Evolutionary conservation across 352 stramenopile species (phyloP).

Genomic region (Globisporangium uncinulatum): DNA sequence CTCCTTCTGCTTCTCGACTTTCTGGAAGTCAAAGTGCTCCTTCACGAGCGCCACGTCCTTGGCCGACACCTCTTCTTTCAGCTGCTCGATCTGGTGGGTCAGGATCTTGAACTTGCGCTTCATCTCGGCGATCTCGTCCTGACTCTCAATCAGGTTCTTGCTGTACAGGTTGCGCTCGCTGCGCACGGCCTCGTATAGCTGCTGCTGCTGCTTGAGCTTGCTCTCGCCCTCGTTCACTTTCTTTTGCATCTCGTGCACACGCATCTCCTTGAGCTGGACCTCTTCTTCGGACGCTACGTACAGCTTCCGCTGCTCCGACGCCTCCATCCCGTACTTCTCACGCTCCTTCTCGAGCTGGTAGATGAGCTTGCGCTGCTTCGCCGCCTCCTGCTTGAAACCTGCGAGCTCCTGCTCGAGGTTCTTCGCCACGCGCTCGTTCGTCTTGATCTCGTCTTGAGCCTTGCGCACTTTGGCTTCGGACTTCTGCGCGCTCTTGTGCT

Average conservation of each 20-base stretch:
- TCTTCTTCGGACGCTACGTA: conserved; percentile 82
- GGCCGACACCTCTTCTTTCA: conserved; percentile 94
- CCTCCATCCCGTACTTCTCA: conserved; percentile 88
- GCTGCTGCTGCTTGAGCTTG: conserved; percentile 96
- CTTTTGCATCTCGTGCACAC: conserved; percentile 78
- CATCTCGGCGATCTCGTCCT: conserved; percentile 95
- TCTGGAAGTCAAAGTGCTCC: conserved; percentile 94
- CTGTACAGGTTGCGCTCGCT: conserved; percentile 94
- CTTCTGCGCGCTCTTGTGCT: conserved; percentile 77
- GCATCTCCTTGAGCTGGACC: conserved; percentile 77
- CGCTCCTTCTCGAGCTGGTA: conserved; percentile 92
- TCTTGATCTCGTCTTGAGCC: conserved; percentile 87
- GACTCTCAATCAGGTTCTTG: conserved; percentile 95
- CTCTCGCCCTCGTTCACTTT: conserved; percentile 88
- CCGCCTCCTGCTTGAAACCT: conserved; percentile 77
- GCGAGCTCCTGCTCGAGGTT: conserved; percentile 80
- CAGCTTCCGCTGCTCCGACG: conserved; percentile 77
- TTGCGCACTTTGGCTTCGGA: conserved; percentile 84
- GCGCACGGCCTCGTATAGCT: conserved; percentile 93
- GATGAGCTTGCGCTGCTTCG: conserved; percentile 88
- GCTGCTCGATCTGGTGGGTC: conserved; percentile 93
- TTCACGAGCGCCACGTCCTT: conserved; percentile 96
- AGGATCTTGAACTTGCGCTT: conserved; percentile 98
- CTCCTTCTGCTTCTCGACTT: conserved; percentile 94
- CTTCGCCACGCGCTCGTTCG: conserved; percentile 89